Conservation (phyloP, 176 grass and related monocot genomes). For the Triticum aestivum region DNA sequence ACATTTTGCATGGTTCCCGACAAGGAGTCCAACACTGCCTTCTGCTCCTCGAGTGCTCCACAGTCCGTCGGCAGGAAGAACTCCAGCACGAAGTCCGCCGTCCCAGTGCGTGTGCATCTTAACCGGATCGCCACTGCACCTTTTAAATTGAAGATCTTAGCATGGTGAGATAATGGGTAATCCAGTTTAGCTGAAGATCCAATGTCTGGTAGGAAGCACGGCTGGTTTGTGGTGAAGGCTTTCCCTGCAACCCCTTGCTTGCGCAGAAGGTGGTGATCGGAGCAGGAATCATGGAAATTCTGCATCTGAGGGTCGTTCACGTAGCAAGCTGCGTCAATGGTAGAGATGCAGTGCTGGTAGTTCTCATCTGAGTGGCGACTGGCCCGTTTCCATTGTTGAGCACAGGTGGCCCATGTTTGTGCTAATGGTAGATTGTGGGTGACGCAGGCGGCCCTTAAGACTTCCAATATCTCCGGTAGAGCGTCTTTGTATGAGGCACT, state of each 20-base stretch:
- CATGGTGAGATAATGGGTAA: constrained; percentile 73
- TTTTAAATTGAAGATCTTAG: constrained; percentile 70
- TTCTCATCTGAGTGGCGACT: constrained; percentile 80
- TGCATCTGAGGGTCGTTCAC: constrained; percentile 54
- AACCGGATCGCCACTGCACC: constrained; percentile 70
- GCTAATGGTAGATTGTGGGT: constrained; percentile 77
- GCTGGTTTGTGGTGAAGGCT: constrained; percentile 72
- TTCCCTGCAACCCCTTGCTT: constrained; percentile 64
- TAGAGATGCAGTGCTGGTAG: constrained; percentile 60
- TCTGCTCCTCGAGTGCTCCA: no score
- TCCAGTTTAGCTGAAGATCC: constrained; percentile 51
- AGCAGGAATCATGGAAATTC: constrained; percentile 68
- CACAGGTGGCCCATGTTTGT: constrained; percentile 74
- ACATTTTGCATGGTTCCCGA: fast-evolving
- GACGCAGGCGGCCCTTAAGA: constrained; percentile 57
- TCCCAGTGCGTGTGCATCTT: constrained; percentile 53
- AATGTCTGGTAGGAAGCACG: constrained; percentile 66
- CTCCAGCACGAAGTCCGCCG: neutral
- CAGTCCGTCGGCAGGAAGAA: no score
- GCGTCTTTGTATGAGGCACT: constrained; percentile 62
- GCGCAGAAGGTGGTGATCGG: constrained; percentile 67
- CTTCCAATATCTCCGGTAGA: constrained; percentile 70
- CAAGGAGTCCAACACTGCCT: no score
- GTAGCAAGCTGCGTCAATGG: constrained; percentile 58
- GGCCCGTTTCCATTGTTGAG: constrained; percentile 70